Evolutionary conservation across 2,329 filamentous ascomycete species (phyloP).

Genomic region (Claviceps arundinis): DNA sequence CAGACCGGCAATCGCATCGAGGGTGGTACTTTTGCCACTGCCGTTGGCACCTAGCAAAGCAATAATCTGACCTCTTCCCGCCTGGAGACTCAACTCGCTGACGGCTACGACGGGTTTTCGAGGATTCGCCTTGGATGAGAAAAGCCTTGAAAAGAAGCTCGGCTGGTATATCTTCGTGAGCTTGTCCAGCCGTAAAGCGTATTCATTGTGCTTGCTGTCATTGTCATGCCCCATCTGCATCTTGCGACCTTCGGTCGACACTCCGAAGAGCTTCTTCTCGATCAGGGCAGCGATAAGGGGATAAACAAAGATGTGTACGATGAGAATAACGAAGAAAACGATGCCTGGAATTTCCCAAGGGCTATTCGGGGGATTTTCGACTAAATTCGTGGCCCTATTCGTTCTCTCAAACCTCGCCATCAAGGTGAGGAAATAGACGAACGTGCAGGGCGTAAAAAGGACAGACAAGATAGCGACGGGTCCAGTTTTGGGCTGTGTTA

Average conservation of each 20-base stretch:
- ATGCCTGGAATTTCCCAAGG: constrained; percentile 61
- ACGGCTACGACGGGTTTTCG: constrained; percentile 63
- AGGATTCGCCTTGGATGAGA: constrained; percentile 25
- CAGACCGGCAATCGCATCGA: constrained; percentile 77
- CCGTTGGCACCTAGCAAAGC: constrained; percentile 82
- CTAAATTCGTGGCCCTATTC: constrained; percentile 45
- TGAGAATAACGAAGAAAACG: constrained; percentile 62
- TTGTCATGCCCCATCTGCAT: constrained; percentile 25
- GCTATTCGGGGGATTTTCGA: constrained; percentile 46
- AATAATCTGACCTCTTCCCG: constrained; percentile 68
- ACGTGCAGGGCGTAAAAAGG: constrained; percentile 79
- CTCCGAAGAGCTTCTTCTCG: constrained; percentile 65
- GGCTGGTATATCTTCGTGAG: constrained; percentile 73
- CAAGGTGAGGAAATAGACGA: constrained; percentile 65
- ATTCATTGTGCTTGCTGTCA: constrained; percentile 15
- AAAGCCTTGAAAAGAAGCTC: constrained; percentile 42
- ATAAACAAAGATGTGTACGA: constrained; percentile 66
- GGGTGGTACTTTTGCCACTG: constrained; percentile 77
- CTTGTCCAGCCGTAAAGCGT: constrained; percentile 54
- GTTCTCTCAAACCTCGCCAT: constrained; percentile 64
- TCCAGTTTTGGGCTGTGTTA: constrained; percentile 47
- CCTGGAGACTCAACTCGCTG: constrained; percentile 55
- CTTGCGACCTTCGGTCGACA: constrained; percentile 48
- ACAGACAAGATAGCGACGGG: constrained; percentile 58
- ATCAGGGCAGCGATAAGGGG: constrained; percentile 62